phyloP scores from a whole-genome alignment of 2,329 filamentous ascomycete species.

The Paecilomyces dactylethromorphus region DNA sequence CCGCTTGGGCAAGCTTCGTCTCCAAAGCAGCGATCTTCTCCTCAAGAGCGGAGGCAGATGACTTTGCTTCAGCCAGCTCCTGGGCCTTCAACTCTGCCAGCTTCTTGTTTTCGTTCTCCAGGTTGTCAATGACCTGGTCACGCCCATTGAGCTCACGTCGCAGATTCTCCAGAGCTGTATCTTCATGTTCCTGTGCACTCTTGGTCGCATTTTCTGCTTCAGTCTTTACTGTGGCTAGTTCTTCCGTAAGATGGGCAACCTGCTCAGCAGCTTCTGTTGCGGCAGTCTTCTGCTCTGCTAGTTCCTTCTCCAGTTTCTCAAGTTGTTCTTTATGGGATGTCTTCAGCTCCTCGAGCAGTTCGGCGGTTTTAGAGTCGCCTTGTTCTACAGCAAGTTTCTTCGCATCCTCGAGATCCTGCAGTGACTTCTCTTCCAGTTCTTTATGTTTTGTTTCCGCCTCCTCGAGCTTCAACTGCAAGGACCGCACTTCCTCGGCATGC shows the following conservation, averaged over 20 bases:
- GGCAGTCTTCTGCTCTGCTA: conserved; percentile 26
- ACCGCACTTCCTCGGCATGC: conserved; percentile 27
- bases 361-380: conserved; percentile 27
- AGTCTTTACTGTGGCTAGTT: conserved; percentile 24
- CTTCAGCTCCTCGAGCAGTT: conserved; percentile 32
- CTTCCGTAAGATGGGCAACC: conserved; percentile 21
- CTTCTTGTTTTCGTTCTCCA: conserved; percentile 32
- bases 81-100: conserved; percentile 29
- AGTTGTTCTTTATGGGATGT: conserved; percentile 27
- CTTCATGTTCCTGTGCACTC: conserved; percentile 23
- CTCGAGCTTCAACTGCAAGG: conserved; percentile 24
- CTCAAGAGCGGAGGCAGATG: conserved; percentile 22
- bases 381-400: conserved; percentile 27
- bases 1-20: conserved; percentile 24
- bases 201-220: conserved; percentile 21
- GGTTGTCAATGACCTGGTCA: conserved; percentile 31
- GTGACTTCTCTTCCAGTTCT: conserved; percentile 29
- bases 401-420: conserved; percentile 33
- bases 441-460: conserved; percentile 30
- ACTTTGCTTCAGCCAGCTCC: conserved; percentile 23
- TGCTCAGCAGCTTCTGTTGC: conserved; percentile 21
- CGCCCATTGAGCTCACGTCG: conserved; percentile 28
- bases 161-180: conserved; percentile 21
- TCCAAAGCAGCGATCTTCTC: conserved; percentile 30
- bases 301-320: conserved; percentile 27